phyloP scores from a whole-genome alignment of 768 basidiomycete genomes.

The Kwoniella bestiolae region DNA sequence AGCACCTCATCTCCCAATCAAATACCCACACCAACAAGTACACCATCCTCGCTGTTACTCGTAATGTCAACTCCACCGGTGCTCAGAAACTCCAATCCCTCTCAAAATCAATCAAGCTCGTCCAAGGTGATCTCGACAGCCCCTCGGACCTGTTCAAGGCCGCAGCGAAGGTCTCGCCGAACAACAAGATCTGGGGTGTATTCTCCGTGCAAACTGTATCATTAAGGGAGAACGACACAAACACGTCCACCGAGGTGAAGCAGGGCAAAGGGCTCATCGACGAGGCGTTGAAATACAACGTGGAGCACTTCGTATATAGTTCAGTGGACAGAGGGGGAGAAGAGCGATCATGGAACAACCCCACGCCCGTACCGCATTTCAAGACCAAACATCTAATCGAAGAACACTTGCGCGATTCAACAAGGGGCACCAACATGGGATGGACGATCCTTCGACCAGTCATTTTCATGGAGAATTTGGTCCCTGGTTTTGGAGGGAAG shows the following conservation, averaged over 20 bases:
- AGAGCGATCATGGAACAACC: conserved; percentile 13
- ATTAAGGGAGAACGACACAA: neutral
- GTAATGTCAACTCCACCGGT: conserved; percentile 1
- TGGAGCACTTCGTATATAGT: conserved; percentile 14
- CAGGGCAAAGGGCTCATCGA: conserved; percentile 21
- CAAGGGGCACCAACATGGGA: neutral
- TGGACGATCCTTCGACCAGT: conserved; percentile 15
- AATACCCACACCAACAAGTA: neutral
- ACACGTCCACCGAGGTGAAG: conserved; percentile 1
- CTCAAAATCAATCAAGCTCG: neutral
- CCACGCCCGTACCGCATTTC: conserved; percentile 23
- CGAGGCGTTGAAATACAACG: conserved; percentile 1
- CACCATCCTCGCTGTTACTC: conserved; percentile 20
- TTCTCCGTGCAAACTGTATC: conserved; percentile 8
- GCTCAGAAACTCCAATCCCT: neutral
- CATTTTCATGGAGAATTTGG: conserved; percentile 9
- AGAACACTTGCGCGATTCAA: neutral
- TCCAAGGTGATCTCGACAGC: conserved; percentile 19
- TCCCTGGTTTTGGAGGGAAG: neutral
- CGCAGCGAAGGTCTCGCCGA: conserved; percentile 6
- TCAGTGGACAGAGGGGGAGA: conserved; percentile 23
- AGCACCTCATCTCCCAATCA: neutral
- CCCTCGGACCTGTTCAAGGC: conserved; percentile 3
- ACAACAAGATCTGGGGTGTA: conserved; percentile 22
- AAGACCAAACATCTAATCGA: conserved; percentile 17